A percentile compares a stretch with the other conserved stretches of the same genome.
These are phyloP conservation scores for Flueggea neowawraea DNA, from an alignment of 441 rosid genomes.

Conservation along the genomic window DNA sequence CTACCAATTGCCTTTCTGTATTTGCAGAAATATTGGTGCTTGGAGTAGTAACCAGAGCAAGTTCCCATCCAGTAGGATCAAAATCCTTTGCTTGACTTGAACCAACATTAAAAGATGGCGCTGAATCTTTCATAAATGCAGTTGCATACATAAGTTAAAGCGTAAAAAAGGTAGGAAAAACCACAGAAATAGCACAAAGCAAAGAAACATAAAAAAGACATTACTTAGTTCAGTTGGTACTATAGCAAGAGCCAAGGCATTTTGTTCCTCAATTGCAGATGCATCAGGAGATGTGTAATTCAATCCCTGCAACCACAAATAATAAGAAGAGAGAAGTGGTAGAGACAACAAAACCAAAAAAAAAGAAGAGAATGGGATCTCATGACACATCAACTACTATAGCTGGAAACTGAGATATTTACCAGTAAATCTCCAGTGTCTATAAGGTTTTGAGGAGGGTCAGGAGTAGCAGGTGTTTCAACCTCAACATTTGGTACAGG, in stretches of 20 bases:
- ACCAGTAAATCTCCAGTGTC: conserved; percentile 88
- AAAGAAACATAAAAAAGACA: background rate
- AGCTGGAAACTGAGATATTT: conserved; percentile 16
- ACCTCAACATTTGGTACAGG: conserved; percentile 37
- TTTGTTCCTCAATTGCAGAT: conserved; percentile 75
- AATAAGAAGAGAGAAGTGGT: conserved; percentile 7
- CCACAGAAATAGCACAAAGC: background rate
- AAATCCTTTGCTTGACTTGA: conserved; percentile 55
- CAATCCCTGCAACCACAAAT: conserved; percentile 53
- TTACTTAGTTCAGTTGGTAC: conserved; percentile 67
- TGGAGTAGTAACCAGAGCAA: conserved; percentile 79
- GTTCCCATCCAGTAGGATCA: conserved; percentile 97
- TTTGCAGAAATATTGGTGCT: conserved; percentile 67
- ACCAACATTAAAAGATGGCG: conserved; percentile 46
- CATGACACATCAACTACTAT: conserved; percentile 12
- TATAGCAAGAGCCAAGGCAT: conserved; percentile 93
- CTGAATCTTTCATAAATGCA: conserved; percentile 43
- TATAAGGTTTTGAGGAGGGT: conserved; percentile 44
- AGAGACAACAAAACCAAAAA: conserved; percentile 1
- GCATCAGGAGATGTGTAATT: conserved; percentile 44
- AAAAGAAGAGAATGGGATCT: background rate
- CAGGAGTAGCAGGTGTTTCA: conserved; percentile 39
- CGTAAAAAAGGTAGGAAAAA: background rate
- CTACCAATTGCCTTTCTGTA: conserved; percentile 89
- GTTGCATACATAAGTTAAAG: background rate